Evolutionary conservation across 345 rosid species (phyloP).

Genomic region (Moricandia moricandioides): DNA sequence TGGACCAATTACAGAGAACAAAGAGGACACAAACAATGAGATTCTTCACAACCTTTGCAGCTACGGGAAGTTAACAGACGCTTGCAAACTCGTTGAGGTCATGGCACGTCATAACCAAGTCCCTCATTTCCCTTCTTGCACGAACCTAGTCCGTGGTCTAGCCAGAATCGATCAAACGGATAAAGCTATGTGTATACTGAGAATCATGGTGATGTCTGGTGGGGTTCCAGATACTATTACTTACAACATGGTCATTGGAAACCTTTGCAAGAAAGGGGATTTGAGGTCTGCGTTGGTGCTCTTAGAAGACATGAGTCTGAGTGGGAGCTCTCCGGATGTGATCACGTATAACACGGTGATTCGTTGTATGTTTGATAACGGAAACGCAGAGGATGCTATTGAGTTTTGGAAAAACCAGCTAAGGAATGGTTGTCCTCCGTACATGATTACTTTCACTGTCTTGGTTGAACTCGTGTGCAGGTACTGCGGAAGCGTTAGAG

Average conservation of each 20-base stretch:
- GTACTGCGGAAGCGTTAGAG: slow-evolving; percentile 61
- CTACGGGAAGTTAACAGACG: slow-evolving; percentile 51
- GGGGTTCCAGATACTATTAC: slow-evolving; percentile 79
- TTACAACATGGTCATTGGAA: slow-evolving; percentile 75
- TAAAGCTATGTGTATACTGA: slow-evolving; percentile 55
- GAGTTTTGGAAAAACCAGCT: slow-evolving; percentile 68
- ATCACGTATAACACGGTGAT: slow-evolving; percentile 72
- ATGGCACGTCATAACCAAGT: slow-evolving; percentile 78
- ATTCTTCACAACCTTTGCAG: slow-evolving; percentile 60
- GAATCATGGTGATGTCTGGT: slow-evolving; percentile 81
- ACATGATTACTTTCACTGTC: slow-evolving; percentile 59
- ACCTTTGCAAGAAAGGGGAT: slow-evolving; percentile 48
- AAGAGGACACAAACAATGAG: slow-evolving; percentile 59
- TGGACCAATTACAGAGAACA: slow-evolving; percentile 53
- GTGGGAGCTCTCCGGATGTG: slow-evolving; percentile 82
- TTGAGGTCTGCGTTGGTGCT: slow-evolving; percentile 54
- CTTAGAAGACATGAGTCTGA: slow-evolving; percentile 69
- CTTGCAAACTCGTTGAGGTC: slow-evolving; percentile 56
- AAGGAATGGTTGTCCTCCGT: slow-evolving; percentile 72
- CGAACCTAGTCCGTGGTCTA: slow-evolving; percentile 64
- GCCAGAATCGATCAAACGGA: slow-evolving; percentile 51
- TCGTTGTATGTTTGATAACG: slow-evolving; percentile 58
- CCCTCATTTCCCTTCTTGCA: slow-evolving; percentile 71
- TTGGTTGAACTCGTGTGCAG: slow-evolving; percentile 76
- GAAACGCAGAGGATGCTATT: slow-evolving; percentile 58